phyloP scores from a whole-genome alignment of 306 rosid genomes.

The Lagenaria siceraria region DNA sequence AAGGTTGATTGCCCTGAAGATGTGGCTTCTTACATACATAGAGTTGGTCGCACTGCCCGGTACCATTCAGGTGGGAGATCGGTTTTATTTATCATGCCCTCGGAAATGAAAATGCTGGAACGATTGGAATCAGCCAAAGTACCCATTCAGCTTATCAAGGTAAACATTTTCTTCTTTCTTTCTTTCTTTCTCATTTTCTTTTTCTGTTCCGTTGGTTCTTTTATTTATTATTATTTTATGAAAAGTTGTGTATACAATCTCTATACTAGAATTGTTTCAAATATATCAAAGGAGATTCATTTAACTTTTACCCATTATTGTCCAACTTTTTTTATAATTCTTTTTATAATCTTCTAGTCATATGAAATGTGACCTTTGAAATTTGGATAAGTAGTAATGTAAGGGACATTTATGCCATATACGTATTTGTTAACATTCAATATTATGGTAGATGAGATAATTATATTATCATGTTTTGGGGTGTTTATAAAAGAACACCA shows the following conservation, averaged over 20 bases:
- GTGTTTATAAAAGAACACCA: neutral
- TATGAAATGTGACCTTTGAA: neutral
- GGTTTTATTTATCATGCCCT: slow-evolving; percentile 65
- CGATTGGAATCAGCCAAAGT: slow-evolving; percentile 57
- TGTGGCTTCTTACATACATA: slow-evolving; percentile 77
- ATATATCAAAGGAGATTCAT: neutral
- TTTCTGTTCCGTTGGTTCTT: neutral
- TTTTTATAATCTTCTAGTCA: neutral
- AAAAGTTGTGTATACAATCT: neutral
- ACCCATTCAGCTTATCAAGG: slow-evolving; percentile 63
- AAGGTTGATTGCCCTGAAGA: slow-evolving; percentile 91
- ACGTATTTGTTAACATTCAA: neutral
- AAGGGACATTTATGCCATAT: neutral
- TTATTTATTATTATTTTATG: neutral
- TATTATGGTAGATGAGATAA: neutral
- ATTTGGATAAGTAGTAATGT: neutral
- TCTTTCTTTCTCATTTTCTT: neutral
- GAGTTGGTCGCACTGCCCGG: slow-evolving; percentile 98
- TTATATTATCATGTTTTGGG: neutral
- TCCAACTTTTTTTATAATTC: neutral
- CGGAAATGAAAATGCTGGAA: slow-evolving; percentile 72
- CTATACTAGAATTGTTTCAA: neutral
- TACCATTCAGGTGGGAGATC: slow-evolving; percentile 66
- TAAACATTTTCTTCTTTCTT: slow-evolving; percentile 13
- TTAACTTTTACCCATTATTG: neutral